These are phyloP conservation scores for Wilcoxina mikolae DNA, from an alignment of 495 filamentous ascomycete species.

Conservation along the genomic window DNA sequence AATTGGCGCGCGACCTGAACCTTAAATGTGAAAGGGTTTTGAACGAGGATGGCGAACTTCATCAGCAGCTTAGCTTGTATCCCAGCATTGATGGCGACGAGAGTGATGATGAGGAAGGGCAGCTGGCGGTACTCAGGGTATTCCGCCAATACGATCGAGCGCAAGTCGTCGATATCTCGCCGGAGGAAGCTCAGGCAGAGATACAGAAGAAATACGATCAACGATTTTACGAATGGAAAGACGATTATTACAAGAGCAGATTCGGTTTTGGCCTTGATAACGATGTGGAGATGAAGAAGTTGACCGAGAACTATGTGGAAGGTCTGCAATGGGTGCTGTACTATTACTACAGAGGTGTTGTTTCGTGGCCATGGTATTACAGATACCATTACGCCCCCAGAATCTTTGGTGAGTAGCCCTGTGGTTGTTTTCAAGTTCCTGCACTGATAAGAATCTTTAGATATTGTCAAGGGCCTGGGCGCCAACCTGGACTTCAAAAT, in stretches of 20 bases:
- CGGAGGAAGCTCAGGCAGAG: slow-evolving; percentile 59
- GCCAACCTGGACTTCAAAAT: slow-evolving; percentile 85
- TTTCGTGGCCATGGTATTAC: slow-evolving; percentile 98
- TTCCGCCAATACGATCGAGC: slow-evolving; percentile 82
- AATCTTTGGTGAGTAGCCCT: slow-evolving; percentile 54
- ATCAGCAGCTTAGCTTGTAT: slow-evolving; percentile 60
- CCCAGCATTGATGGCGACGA: slow-evolving; percentile 41
- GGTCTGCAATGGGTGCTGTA: slow-evolving; percentile 96
- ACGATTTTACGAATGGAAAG: slow-evolving; percentile 82
- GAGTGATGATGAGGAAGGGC: slow-evolving; percentile 65
- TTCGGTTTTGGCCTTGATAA: slow-evolving; percentile 81
- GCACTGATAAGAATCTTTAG: slow-evolving; percentile 31
- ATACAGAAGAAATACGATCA: slow-evolving; percentile 70
- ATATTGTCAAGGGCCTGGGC: slow-evolving; percentile 74
- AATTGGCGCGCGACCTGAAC: slow-evolving; percentile 66
- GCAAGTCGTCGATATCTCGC: slow-evolving; percentile 61
- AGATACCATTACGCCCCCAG: slow-evolving; percentile 92
- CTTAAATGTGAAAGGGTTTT: slow-evolving; percentile 68
- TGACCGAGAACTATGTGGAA: slow-evolving; percentile 94
- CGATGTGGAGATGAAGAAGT: slow-evolving; percentile 61
- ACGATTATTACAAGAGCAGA: slow-evolving; percentile 79
- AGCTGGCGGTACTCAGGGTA: slow-evolving; percentile 66
- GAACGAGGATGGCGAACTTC: slow-evolving; percentile 62
- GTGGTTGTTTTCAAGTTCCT: not conserved
- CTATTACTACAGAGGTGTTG: slow-evolving; percentile 95